A percentile compares a stretch with the other conserved stretches of the same genome.
Evolutionary conservation across 2,329 filamentous ascomycete species (phyloP).

Genomic region (Metarhizium guizhouense): DNA sequence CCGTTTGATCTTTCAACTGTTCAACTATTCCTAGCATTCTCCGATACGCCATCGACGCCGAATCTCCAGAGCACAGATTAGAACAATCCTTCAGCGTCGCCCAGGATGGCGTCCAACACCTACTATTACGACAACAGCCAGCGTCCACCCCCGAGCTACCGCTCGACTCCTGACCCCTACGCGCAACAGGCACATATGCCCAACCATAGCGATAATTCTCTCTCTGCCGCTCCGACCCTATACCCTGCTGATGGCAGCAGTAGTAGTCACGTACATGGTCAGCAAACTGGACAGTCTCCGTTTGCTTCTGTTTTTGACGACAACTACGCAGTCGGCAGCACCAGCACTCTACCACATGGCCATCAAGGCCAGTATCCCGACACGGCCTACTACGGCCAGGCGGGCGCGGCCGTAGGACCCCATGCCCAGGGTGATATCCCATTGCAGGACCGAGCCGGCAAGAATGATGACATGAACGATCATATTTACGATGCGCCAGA

Average conservation of each 20-base stretch:
- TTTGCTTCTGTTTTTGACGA: slow-evolving; percentile 63
- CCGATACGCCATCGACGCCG: background rate
- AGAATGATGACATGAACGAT: slow-evolving; percentile 39
- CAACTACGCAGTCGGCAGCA: slow-evolving; percentile 49
- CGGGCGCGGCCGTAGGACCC: slow-evolving; percentile 23
- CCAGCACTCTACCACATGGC: slow-evolving; percentile 25
- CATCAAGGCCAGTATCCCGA: slow-evolving; percentile 35
- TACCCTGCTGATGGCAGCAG: slow-evolving; percentile 21
- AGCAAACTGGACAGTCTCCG: slow-evolving; percentile 37
- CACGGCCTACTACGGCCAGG: slow-evolving; percentile 46
- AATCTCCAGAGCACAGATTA: background rate
- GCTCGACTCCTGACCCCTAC: slow-evolving; percentile 31
- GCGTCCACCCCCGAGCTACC: slow-evolving; percentile 32
- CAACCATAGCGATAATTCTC: slow-evolving; percentile 22
- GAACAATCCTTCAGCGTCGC: background rate
- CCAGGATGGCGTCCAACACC: slow-evolving; percentile 53
- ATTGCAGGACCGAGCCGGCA: slow-evolving; percentile 38
- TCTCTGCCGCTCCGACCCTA: slow-evolving; percentile 9
- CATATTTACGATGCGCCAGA: slow-evolving; percentile 53
- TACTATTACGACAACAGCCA: slow-evolving; percentile 52
- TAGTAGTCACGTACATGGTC: slow-evolving; percentile 16
- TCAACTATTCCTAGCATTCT: too few relatives aligned
- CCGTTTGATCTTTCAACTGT: background rate
- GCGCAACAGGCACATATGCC: slow-evolving; percentile 27
- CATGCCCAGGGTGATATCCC: slow-evolving; percentile 45